phyloP scores from a whole-genome alignment of 306 rosid species.

The Vigna angularis region DNA sequence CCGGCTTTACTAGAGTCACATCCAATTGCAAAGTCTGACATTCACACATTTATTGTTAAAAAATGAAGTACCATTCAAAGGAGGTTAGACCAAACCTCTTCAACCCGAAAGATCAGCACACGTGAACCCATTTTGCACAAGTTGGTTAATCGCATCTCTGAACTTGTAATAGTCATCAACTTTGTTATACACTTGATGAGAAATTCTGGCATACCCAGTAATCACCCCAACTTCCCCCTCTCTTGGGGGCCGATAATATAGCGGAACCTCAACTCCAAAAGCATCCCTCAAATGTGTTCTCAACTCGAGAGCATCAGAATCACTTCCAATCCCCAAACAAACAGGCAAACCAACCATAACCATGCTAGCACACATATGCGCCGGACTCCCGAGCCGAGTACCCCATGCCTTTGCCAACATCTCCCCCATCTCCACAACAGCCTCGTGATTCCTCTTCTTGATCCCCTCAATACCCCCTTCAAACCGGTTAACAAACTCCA shows the following conservation, averaged over 20 bases:
- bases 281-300: slow-evolving; percentile 77
- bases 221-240: slow-evolving; percentile 62
- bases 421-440: slow-evolving; percentile 84
- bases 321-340: slow-evolving; percentile 70
- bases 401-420: slow-evolving; percentile 90
- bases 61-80: slow-evolving; percentile 21
- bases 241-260: slow-evolving; percentile 71
- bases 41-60: slow-evolving; percentile 8
- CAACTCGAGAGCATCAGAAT: slow-evolving; percentile 67
- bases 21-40: slow-evolving; percentile 26
- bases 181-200: slow-evolving; percentile 89
- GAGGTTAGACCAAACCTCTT: slow-evolving; percentile 58
- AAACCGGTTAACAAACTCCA: slow-evolving; percentile 80
- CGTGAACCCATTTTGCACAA: slow-evolving; percentile 68
- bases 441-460: slow-evolving; percentile 86
- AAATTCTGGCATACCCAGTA: slow-evolving; percentile 92
- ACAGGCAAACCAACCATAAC: slow-evolving; percentile 89
- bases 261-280: slow-evolving; percentile 84
- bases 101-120: slow-evolving; percentile 66
- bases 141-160: slow-evolving; percentile 76
- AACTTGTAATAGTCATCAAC: slow-evolving; percentile 82
- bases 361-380: slow-evolving; percentile 91
- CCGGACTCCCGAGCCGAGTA: slow-evolving; percentile 81
- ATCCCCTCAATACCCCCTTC: slow-evolving; percentile 95
- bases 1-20: slow-evolving; percentile 12